A percentile compares a stretch with the other conserved stretches of the same genome.
Evolutionary conservation across 371 early-diverging fungal species (phyloP).

Genomic region (Rhizopus arrhizus): DNA sequence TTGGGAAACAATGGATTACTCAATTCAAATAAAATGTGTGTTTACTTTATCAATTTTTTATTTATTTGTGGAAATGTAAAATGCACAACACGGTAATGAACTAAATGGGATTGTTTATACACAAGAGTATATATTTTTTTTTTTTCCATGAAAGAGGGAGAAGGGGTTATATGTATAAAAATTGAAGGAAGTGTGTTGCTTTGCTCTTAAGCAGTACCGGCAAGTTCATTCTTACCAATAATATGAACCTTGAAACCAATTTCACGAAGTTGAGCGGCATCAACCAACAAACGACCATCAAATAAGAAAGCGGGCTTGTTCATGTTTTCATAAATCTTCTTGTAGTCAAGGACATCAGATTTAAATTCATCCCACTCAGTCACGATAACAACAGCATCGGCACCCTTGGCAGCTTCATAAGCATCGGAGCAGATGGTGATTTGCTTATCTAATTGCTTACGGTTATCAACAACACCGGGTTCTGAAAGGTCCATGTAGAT

Average conservation of each 20-base stretch:
- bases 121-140: not conserved
- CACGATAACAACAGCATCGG: constrained; percentile 84
- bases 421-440: constrained; percentile 65
- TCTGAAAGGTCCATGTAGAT: constrained; percentile 81
- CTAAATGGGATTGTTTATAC: not conserved
- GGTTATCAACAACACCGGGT: constrained; percentile 68
- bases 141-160: not conserved
- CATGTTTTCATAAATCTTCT: constrained; percentile 73
- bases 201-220: constrained; percentile 43
- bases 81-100: no score
- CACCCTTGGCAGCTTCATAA: constrained; percentile 71
- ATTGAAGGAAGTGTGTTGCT: not conserved
- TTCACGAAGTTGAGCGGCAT: constrained; percentile 67
- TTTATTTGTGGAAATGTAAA: no score
- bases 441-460: constrained; percentile 62
- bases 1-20: no score
- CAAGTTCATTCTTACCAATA: constrained; percentile 75
- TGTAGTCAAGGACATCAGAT: constrained; percentile 65
- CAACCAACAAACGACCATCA: constrained; percentile 90
- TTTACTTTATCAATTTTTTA: no score
- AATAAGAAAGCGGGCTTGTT: constrained; percentile 91
- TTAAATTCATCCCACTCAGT: constrained; percentile 97
- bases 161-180: not conserved
- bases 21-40: no score
- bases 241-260: constrained; percentile 87